phyloP scores from a whole-genome alignment of 345 rosid genomes.

The Eucalyptus erythrocorys region DNA sequence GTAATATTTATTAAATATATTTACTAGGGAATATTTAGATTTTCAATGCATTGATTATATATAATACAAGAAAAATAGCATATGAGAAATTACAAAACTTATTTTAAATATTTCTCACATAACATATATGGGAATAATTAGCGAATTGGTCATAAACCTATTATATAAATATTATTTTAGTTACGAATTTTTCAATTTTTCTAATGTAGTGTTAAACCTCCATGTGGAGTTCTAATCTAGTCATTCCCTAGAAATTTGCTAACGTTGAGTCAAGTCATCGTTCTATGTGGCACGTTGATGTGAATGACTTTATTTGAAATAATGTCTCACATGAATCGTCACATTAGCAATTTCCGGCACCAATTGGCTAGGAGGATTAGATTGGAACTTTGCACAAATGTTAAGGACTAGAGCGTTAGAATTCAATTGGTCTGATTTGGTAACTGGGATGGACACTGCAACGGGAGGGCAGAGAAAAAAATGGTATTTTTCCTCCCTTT shows the following conservation, averaged over 20 bases:
- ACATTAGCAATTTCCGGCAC: rapidly evolving
- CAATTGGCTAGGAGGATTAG: not conserved
- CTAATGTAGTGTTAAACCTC: not conserved
- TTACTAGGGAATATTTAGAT: not conserved
- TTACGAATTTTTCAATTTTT: not conserved
- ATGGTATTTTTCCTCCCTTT: not conserved
- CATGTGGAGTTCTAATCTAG: not conserved
- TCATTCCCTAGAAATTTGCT: not conserved
- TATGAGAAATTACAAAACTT: not conserved
- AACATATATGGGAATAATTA: not conserved
- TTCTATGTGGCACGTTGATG: rapidly evolving
- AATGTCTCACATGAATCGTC: rapidly evolving
- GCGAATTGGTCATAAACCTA: rapidly evolving
- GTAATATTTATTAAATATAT: not conserved
- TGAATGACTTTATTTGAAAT: not conserved
- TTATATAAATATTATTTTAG: not conserved
- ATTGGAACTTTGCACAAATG: not conserved
- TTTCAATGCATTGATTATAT: not conserved
- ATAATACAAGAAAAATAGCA: not conserved
- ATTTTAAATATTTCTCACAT: not conserved
- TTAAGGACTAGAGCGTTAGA: not conserved
- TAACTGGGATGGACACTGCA: not conserved
- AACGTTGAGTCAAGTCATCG: not conserved
- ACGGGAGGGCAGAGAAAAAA: not conserved
- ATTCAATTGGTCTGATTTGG: too few species aligned